Base-by-base conservation (phyloP, 1,284 basidiomycete species). In the Anthracocystis panici-leucophaei region DNA sequence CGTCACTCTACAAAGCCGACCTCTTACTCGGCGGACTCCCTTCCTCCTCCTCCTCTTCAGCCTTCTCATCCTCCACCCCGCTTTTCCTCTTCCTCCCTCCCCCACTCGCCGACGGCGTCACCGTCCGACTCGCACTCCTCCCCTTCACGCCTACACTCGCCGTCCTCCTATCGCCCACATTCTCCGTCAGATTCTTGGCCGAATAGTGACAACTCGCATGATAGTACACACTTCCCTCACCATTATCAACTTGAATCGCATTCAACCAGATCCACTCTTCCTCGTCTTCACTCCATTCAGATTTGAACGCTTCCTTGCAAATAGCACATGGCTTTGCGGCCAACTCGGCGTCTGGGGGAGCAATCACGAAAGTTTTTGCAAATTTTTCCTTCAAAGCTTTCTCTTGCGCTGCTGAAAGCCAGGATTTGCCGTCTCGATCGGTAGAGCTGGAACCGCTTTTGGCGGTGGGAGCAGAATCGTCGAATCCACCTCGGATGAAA, bases 231-330 rank as follows among this genome's bases (percentile, higher is more conserved):
- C 41, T 21, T 41, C 49, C 59, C 8, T 20, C 16, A 3, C 20
- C 33, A 6, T 56, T 51, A 71, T 95, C 92, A 63, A 91, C 91
- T 84, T 89, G 89, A 25, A 95, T 88, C 0, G 95, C 94, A 84
- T 99, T 97, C 81, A 89, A 90, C 94, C 95, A 99, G 20, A 98
- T 92, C 95, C 96, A 99, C 79, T 98, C 97, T 87, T 99, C 97
- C 72, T 97, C 95, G 60, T 97, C 95, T 84, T 99, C 95, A 65
- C 91, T 87, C 86, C 94, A 98, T 86, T 98, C 96, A 75, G 91
- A 91, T 87, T 94, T 93, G 86, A 99, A 89, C 59, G 86, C 86
- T 86, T 99, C 97, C 88, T 97, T 97, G 90, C 97, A 99, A 73
- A 99, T 94, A 18, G 94, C 94, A 87, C 97, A 99, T 46, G 92